These are phyloP conservation scores for Amoeboradix gromovi DNA, from an alignment of 371 early-diverging fungal species.

Conservation along the genomic window DNA sequence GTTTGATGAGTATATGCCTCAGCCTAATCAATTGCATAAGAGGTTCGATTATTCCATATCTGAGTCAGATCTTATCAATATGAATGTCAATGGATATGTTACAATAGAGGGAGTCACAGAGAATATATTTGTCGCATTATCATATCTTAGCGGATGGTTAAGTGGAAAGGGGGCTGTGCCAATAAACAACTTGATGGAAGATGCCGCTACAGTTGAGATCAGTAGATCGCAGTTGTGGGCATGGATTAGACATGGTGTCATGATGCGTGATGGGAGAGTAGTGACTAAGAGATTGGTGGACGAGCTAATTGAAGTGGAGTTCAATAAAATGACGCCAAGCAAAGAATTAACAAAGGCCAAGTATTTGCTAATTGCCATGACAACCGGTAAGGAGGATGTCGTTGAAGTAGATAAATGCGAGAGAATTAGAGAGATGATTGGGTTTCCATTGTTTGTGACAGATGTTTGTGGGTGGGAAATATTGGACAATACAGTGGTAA, in stretches of 20 bases:
- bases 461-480: too few species aligned
- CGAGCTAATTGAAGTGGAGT: constrained; percentile 54
- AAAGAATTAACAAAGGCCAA: too few species aligned
- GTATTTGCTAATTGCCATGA: too few species aligned
- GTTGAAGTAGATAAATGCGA: too few species aligned
- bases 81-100: constrained; percentile 37
- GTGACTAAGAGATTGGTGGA: constrained; percentile 41
- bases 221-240: constrained; percentile 82
- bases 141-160: constrained; percentile 86
- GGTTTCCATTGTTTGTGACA: too few species aligned
- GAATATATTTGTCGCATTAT: constrained; percentile 63
- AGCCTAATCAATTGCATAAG: constrained; percentile 69
- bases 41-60: constrained; percentile 58
- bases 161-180: constrained; percentile 81
- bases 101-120: constrained; percentile 61
- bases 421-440: too few species aligned
- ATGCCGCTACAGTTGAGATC: constrained; percentile 90
- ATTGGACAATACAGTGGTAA: too few species aligned
- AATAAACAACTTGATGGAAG: constrained; percentile 84
- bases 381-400: too few species aligned
- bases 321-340: constrained; percentile 29
- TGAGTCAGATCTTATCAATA: constrained; percentile 48
- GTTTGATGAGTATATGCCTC: constrained; percentile 77
- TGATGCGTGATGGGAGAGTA: constrained; percentile 41
- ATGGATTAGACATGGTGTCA: constrained; percentile 65